Evolutionary conservation across 225 moss, liverwort and hornwort species (phyloP), one percentile per base, ranked within the genome.

Genomic region (Asterella californica): DNA sequence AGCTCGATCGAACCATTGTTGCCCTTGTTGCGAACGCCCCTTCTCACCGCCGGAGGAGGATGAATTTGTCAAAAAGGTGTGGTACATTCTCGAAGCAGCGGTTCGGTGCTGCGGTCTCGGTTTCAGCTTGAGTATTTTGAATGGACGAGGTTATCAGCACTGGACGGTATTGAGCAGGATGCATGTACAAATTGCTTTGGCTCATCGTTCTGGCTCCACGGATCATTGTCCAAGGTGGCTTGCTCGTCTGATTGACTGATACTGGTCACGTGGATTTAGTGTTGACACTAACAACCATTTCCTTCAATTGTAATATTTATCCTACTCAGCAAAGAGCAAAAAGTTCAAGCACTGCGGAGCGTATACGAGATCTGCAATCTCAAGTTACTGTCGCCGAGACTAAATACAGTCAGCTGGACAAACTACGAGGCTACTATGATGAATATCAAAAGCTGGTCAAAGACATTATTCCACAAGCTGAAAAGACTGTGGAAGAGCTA

Each of bases 21-120:
- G 95, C 81, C 95, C 95, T 27, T 95, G 93, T 82, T 99, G 99
- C 85, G 92, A 99, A 27, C 90, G 99, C 71, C 85, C 76, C 42
- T 99, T 99, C 78, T 79, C 76, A 79, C 87, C 90, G 34, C 82
- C 92, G 67, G 99, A 99, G 85, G 99, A 99, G 84, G 95, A 93
- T 81, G 86, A 83, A 18, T 99, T 99, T 88, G 90, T 99, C 24
- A 87, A 81, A 82, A 95, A 99, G 89, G 97, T 99, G 22, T 73
- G 47, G n/a, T 46, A 33, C 2, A 25, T 27, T 25, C 9, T 27
- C 61, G n/a, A 61, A 61, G 61, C n/a, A 61, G 19, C 61, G 1
- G 61, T 10, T 27, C 0, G 52, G 52, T 9, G 2, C n/a, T 27
- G 61, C 25, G 1, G 25, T 27, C 9, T 61, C 7, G 47, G 36